Conservation (phyloP, 2,329 filamentous ascomycete genomes). For the Ophiostoma ips region DNA sequence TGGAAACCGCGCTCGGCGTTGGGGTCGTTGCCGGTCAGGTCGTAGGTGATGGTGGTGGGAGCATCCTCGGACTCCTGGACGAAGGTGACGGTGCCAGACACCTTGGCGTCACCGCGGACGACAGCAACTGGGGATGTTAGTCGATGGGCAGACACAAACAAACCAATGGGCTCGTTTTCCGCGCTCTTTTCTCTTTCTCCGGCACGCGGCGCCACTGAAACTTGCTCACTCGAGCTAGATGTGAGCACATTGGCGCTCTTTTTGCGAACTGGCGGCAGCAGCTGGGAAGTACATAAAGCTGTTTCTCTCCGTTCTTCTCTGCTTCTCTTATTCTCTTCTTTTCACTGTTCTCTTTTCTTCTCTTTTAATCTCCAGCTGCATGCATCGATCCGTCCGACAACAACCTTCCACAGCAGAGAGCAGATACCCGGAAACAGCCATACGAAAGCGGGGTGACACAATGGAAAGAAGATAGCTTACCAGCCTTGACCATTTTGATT, state of each 20-base stretch:
- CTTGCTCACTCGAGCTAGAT: slow-evolving; percentile 9
- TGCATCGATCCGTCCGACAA: neutral
- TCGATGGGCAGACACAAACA: neutral
- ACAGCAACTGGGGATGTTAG: slow-evolving; percentile 61
- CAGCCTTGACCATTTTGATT: slow-evolving; percentile 96
- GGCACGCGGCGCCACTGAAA: slow-evolving; percentile 6
- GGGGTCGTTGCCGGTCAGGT: slow-evolving; percentile 83
- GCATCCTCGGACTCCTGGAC: slow-evolving; percentile 75
- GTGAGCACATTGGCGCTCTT: slow-evolving; percentile 1
- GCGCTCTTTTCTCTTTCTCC: slow-evolving; percentile 18
- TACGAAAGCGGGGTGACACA: neutral
- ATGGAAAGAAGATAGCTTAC: slow-evolving; percentile 38
- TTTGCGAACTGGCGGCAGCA: neutral
- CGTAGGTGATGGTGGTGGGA: slow-evolving; percentile 78
- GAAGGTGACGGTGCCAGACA: slow-evolving; percentile 87
- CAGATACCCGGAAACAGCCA: neutral
- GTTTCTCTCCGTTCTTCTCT: neutral
- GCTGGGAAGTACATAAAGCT: slow-evolving; percentile 1
- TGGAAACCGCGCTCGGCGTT: slow-evolving; percentile 97
- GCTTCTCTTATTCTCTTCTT: neutral
- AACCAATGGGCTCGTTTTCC: neutral
- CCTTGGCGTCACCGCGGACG: slow-evolving; percentile 93
- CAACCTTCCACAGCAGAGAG: neutral
- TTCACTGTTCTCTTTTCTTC: neutral
- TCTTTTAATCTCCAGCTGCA: neutral